Evolutionary conservation across 129 eudicot genomes (phyloP).

Genomic region (Chrysanthemum seticuspe): DNA sequence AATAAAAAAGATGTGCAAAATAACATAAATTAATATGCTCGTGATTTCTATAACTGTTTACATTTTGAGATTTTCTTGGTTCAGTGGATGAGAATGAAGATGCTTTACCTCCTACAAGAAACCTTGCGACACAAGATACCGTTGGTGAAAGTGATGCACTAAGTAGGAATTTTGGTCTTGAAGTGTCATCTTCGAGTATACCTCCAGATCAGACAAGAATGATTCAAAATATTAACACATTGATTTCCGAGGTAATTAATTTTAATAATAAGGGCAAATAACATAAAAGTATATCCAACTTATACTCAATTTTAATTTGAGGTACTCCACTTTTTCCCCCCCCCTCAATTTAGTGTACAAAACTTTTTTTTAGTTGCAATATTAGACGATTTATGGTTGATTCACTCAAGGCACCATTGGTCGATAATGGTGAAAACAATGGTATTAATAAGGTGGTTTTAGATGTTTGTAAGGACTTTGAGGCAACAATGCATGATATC

Average conservation of each 20-base stretch:
- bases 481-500: too few species aligned
- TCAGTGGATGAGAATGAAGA: slow-evolving; percentile 38
- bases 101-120: slow-evolving; percentile 31
- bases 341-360: too few species aligned
- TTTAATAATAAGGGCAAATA: too few species aligned
- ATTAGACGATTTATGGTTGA: too few species aligned
- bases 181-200: slow-evolving; percentile 49
- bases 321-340: too few species aligned
- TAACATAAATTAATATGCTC: background rate
- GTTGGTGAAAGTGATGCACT: slow-evolving; percentile 47
- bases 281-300: too few species aligned
- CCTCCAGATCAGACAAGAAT: slow-evolving; percentile 81
- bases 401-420: too few species aligned
- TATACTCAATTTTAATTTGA: too few species aligned
- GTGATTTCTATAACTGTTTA: background rate
- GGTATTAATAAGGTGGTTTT: too few species aligned
- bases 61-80: slow-evolving; percentile 3
- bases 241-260: slow-evolving; percentile 71
- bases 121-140: slow-evolving; percentile 28
- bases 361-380: too few species aligned
- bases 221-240: slow-evolving; percentile 71
- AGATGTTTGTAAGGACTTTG: too few species aligned
- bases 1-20: background rate
- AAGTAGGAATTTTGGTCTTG: slow-evolving; percentile 45
- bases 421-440: too few species aligned